Conservation (phyloP, 108 stramenopile species). For the Nannochloropsis granulata region DNA sequence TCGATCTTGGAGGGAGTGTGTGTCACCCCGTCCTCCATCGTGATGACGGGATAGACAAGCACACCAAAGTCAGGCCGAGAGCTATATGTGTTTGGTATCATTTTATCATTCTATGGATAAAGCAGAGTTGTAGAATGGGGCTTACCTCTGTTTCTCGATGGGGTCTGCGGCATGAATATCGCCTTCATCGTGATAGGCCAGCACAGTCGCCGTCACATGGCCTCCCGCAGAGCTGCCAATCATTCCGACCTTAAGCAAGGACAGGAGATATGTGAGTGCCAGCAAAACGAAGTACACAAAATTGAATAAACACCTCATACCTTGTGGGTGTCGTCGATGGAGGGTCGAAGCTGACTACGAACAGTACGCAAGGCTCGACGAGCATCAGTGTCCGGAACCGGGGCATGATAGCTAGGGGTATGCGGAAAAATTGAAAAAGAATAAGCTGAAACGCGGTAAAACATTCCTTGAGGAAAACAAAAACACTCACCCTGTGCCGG, state of each 20-base stretch:
- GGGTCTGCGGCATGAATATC: background rate
- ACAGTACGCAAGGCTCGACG: background rate
- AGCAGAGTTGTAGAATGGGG: background rate
- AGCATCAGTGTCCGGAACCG: background rate
- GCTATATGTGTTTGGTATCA: background rate
- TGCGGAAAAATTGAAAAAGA: background rate
- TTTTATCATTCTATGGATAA: background rate
- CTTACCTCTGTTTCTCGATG: background rate
- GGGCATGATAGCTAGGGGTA: background rate
- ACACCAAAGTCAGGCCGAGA: background rate
- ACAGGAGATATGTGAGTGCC: too few species aligned
- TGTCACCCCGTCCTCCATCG: background rate
- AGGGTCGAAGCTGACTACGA: background rate
- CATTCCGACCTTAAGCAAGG: background rate
- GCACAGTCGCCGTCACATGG: background rate
- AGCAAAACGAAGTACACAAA: too few species aligned
- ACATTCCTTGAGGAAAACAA: background rate
- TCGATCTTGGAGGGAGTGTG: background rate
- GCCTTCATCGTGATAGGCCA: background rate
- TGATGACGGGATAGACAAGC: background rate
- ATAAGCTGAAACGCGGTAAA: background rate
- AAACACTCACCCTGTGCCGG: background rate
- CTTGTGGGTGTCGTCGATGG: background rate
- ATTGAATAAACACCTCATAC: background rate
- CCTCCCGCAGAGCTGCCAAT: background rate